Evolutionary conservation across 1,284 basidiomycete species (phyloP), one percentile per base, ranked within the genome.

Genomic region (Tilletiaria anomala): DNA sequence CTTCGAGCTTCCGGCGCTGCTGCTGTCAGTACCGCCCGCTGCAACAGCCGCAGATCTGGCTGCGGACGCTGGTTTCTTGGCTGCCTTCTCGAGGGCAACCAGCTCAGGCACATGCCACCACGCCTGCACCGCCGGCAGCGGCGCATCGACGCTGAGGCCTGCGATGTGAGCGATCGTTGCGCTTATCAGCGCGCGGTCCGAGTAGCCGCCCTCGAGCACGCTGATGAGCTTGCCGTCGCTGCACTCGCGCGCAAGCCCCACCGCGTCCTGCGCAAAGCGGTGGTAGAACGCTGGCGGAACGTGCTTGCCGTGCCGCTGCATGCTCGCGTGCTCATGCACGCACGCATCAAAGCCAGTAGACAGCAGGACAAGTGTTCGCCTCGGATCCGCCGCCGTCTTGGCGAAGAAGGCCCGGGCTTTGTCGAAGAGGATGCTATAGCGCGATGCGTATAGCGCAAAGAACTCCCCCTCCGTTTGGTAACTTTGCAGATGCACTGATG

Each of bases 191-290:
- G 67, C 65, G 6, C 82, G 75, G 62, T 94, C 88, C 53, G 83
- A 85, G 61, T 97, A 96, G 0, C 89, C 91, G 1, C 89, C 89
- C 68, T 97, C 91, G 1, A 97, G 75, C 0, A 94, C 80, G 49
- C 83, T 86, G 17, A 96, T 73, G 1, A 93, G 60, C 38, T 80
- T 76, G 0, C 87, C 86, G 0, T 68, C 56, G 0, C 83, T 78
- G 47, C 78, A 77, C 18, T 68, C 56, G 33, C 83, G 75, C 1
- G 83, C 80, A 42, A 96, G 76, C 0, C 50, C 58, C 31, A 76
- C 73, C 0, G 78, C 76, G 56, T 93, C 86, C 2, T 70, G 72
- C 0, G 85, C 80, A 57, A 94, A 93, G 4, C 77, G 79, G 55
- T 80, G 72, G 66, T 84, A 97, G 70, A 94, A 94, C 0, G 78